Conservation (phyloP, 441 rosid genomes). For the Croton laevigatus region DNA sequence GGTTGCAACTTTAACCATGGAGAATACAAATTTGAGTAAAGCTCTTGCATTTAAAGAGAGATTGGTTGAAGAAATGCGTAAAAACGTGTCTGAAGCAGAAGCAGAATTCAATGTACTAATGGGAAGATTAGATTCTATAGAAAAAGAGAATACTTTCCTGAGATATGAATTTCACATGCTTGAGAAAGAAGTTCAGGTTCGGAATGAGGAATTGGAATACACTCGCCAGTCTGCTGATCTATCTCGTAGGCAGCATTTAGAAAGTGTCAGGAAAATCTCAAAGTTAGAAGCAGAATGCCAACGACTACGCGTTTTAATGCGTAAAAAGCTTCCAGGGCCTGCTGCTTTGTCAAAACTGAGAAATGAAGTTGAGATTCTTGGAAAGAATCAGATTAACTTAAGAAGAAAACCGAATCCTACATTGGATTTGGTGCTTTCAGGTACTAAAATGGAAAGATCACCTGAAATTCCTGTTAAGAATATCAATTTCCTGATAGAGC, state of each 20-base stretch:
- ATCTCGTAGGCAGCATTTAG: conserved; percentile 75
- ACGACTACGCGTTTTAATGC: conserved; percentile 66
- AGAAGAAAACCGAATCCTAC: conserved; percentile 57
- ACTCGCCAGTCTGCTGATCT: conserved; percentile 75
- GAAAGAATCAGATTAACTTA: conserved; percentile 46
- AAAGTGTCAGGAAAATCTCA: conserved; percentile 72
- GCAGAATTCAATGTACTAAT: conserved; percentile 74
- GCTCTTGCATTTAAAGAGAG: conserved; percentile 67
- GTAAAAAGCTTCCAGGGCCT: conserved; percentile 87
- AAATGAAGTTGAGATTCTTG: conserved; percentile 70
- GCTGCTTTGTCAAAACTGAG: conserved; percentile 78
- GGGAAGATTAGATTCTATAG: conserved; percentile 68
- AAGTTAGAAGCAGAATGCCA: conserved; percentile 94
- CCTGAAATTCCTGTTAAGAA: conserved; percentile 39
- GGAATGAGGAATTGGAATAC: conserved; percentile 87
- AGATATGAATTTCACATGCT: conserved; percentile 79
- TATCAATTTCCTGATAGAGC: conserved; percentile 48
- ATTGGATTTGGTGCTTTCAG: conserved; percentile 49
- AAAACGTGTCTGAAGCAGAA: conserved; percentile 58
- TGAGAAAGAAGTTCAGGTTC: conserved; percentile 80
- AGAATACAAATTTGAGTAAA: conserved; percentile 64
- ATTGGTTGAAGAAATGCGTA: conserved; percentile 60
- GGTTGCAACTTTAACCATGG: conserved; percentile 60
- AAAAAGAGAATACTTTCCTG: conserved; percentile 69
- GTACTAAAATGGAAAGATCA: conserved; percentile 22